phyloP scores from a whole-genome alignment of 495 filamentous ascomycete genomes.

The Daldinia caldariorum region DNA sequence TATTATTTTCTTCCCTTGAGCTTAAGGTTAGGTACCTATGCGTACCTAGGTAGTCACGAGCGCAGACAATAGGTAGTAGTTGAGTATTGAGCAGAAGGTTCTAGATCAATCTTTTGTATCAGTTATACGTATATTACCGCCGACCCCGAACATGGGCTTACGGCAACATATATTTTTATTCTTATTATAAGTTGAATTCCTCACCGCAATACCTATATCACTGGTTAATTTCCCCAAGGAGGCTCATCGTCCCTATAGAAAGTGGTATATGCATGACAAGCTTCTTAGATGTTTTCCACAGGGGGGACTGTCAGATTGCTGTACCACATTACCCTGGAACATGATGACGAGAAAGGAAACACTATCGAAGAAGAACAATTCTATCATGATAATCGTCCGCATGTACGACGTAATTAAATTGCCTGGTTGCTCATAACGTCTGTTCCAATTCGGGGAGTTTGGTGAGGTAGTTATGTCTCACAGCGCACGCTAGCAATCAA shows the following conservation, averaged over 20 bases:
- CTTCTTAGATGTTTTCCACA: constrained; percentile 1
- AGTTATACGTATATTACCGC: not conserved
- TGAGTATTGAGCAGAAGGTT: not conserved
- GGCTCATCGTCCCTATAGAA: not conserved
- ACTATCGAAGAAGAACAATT: constrained; percentile 38
- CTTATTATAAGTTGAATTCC: not conserved
- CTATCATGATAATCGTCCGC: constrained; percentile 31
- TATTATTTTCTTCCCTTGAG: not conserved
- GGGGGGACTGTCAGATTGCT: not conserved
- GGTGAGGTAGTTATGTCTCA: constrained; percentile 23
- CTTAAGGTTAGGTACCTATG: not conserved
- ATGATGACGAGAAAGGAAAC: constrained; percentile 25
- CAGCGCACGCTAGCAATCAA: constrained; percentile 35
- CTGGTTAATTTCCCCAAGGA: not conserved
- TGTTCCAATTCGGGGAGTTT: constrained; percentile 26
- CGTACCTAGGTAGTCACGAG: not conserved
- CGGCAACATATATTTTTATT: too few relatives aligned
- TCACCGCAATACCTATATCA: not conserved
- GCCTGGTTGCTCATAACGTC: constrained; percentile 26
- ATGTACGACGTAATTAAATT: constrained; percentile 29
- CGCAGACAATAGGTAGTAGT: not conserved
- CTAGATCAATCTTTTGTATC: not conserved
- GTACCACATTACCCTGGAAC: not conserved
- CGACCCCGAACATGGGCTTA: too few relatives aligned
- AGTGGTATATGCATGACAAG: not conserved